Conservation (phyloP, 441 rosid species). For the Pelargonium hybrid region DNA sequence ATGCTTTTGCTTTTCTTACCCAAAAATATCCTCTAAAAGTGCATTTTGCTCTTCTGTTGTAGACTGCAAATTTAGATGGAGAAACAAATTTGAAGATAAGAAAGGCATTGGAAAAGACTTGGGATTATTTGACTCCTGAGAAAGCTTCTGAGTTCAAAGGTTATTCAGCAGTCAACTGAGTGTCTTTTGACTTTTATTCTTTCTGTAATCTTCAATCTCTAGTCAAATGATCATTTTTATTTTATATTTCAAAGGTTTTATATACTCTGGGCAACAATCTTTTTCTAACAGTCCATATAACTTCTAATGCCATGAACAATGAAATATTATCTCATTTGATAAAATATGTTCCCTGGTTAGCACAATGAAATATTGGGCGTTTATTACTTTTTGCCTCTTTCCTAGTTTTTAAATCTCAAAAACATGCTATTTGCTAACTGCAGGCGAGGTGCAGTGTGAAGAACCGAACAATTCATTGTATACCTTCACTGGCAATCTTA, state of each 20-base stretch:
- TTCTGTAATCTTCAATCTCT: not conserved
- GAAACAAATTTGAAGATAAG: conserved; percentile 98
- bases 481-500: conserved; percentile 95
- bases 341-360: not conserved
- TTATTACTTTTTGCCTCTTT: not conserved
- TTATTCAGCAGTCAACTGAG: conserved; percentile 15
- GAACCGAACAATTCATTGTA: conserved; percentile 95
- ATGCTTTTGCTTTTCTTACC: not conserved
- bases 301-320: not conserved
- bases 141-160: conserved; percentile 89
- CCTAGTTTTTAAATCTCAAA: conserved; percentile 3
- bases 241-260: not conserved
- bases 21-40: not conserved
- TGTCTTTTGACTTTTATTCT: not conserved
- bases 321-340: not conserved
- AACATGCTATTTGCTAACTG: conserved; percentile 25
- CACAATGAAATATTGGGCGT: not conserved
- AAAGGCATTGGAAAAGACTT: conserved; percentile 93
- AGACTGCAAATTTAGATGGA: conserved; percentile 99
- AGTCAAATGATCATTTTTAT: not conserved
- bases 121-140: conserved; percentile 90
- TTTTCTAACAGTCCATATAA: not conserved
- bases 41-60: conserved; percentile 9
- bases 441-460: conserved; percentile 99
- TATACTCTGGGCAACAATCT: not conserved